A percentile compares a stretch with the other conserved stretches of the same genome.
phyloP scores from a whole-genome alignment of 2,329 filamentous ascomycete species.

The Chalaropsis ovoidea region DNA sequence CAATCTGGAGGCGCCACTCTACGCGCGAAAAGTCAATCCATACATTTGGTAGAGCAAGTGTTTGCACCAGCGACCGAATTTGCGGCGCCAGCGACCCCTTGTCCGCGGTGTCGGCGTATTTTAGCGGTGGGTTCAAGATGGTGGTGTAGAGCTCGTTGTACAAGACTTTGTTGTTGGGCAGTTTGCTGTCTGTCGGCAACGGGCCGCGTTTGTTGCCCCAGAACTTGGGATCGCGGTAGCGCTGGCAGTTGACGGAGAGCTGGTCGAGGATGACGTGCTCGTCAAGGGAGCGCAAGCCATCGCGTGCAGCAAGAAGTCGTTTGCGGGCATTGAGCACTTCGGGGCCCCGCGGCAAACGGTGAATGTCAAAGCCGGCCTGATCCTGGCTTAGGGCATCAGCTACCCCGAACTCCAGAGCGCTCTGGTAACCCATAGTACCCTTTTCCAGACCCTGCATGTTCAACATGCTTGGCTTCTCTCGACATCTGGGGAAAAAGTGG shows the following conservation, averaged over 20 bases:
- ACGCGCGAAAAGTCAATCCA: slow-evolving; percentile 68
- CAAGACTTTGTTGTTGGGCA: slow-evolving; percentile 35
- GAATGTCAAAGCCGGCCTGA: slow-evolving; percentile 48
- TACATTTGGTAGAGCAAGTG: slow-evolving; percentile 53
- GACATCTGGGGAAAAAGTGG: slow-evolving; percentile 50
- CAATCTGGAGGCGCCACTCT: slow-evolving; percentile 63
- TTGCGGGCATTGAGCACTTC: slow-evolving; percentile 50
- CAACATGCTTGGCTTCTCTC: slow-evolving; percentile 59
- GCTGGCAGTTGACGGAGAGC: slow-evolving; percentile 46
- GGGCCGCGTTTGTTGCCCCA: slow-evolving; percentile 39
- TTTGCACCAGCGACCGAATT: slow-evolving; percentile 56
- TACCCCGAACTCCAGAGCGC: slow-evolving; percentile 55
- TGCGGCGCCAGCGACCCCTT: slow-evolving; percentile 58
- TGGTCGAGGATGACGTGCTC: slow-evolving; percentile 50
- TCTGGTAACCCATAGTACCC: slow-evolving; percentile 58
- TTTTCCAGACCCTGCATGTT: slow-evolving; percentile 62
- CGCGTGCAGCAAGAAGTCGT: slow-evolving; percentile 44
- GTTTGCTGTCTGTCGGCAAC: background rate
- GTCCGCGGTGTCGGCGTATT: slow-evolving; percentile 47
- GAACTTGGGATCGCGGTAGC: slow-evolving; percentile 44
- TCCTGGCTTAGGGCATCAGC: slow-evolving; percentile 55
- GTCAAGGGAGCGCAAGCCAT: slow-evolving; percentile 46
- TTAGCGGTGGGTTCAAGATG: slow-evolving; percentile 48
- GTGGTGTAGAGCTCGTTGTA: slow-evolving; percentile 54
- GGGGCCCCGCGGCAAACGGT: slow-evolving; percentile 43